Evolutionary conservation across 768 basidiomycete species (phyloP).

Genomic region (Lentinula edodes): DNA sequence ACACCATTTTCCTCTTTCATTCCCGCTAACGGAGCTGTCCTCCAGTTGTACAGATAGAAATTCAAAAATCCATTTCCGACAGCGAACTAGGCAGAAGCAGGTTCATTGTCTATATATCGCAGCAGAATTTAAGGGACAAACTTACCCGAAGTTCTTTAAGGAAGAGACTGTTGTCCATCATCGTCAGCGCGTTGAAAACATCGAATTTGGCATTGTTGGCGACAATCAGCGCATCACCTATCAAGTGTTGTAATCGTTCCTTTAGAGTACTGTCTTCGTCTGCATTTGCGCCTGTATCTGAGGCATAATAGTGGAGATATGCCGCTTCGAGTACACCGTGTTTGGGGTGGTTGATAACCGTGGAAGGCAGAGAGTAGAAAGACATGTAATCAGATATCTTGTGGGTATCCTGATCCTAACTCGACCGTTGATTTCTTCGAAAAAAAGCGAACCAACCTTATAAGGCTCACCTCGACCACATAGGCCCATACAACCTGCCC

Average conservation of each 20-base stretch:
- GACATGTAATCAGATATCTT: conserved; percentile 94
- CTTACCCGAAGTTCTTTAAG: conserved; percentile 78
- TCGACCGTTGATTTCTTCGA: background rate
- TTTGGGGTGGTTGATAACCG: conserved; percentile 75
- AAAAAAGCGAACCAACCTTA: background rate
- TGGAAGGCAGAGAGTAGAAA: conserved; percentile 94
- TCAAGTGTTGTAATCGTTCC: conserved; percentile 61
- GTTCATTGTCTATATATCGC: background rate
- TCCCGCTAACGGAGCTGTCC: conserved; percentile 76
- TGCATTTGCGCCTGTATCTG: conserved; percentile 56
- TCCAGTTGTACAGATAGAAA: conserved; percentile 95
- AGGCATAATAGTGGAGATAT: conserved; percentile 95
- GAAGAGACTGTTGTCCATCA: conserved; percentile 90
- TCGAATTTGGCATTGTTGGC: conserved; percentile 88
- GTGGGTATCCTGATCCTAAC: conserved; percentile 74
- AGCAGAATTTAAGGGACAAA: background rate
- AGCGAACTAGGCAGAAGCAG: conserved; percentile 62
- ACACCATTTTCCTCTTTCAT: conserved; percentile 43
- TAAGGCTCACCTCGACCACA: conserved; percentile 76
- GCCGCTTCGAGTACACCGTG: conserved; percentile 81
- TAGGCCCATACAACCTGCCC: conserved; percentile 95
- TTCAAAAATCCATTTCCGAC: conserved; percentile 87
- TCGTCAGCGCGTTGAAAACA: conserved; percentile 90
- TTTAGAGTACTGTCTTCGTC: conserved; percentile 62
- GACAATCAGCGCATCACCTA: conserved; percentile 75